Evolutionary conservation across 441 rosid species (phyloP).

Genomic region (Populus hybrid): DNA sequence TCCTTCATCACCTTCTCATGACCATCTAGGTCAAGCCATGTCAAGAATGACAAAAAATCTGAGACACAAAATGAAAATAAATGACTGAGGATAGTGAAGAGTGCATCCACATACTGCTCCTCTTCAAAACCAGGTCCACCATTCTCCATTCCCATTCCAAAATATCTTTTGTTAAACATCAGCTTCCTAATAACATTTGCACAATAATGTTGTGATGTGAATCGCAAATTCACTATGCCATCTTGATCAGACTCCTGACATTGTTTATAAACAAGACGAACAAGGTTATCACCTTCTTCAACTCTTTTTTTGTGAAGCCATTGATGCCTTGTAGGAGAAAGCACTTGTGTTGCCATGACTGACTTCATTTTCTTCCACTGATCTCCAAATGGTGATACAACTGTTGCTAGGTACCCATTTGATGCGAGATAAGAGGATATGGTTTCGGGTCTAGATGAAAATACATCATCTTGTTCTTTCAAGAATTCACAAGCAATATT

Average conservation of each 20-base stretch:
- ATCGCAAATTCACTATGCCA: constrained; percentile 32
- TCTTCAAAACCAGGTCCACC: constrained; percentile 50
- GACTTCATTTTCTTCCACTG: constrained; percentile 67
- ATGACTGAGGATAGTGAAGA: constrained; percentile 34
- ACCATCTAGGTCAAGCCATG: constrained; percentile 52
- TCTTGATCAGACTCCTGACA: constrained; percentile 15
- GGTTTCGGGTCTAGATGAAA: constrained; percentile 41
- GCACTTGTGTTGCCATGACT: constrained; percentile 32
- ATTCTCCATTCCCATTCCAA: constrained; percentile 36
- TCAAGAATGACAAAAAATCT: constrained; percentile 49
- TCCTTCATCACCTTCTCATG: constrained; percentile 41
- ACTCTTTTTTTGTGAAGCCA: constrained; percentile 27
- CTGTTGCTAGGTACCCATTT: constrained; percentile 28
- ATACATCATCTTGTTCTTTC: constrained; percentile 41
- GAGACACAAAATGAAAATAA: constrained; percentile 46
- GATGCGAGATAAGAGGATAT: constrained; percentile 15
- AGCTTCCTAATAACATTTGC: constrained; percentile 46
- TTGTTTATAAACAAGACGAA: constrained; percentile 31
- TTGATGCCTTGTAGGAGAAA: constrained; percentile 27
- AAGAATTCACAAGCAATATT: constrained; percentile 46
- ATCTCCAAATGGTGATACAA: constrained; percentile 30
- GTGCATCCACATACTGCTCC: constrained; percentile 42
- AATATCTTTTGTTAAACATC: constrained; percentile 40
- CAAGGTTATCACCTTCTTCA: constrained; percentile 52
- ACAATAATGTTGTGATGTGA: constrained; percentile 32